A percentile compares a stretch with the other conserved stretches of the same genome.
These are phyloP conservation scores for Pseudodiploospora longispora DNA, from an alignment of 2,329 filamentous ascomycete genomes.

Conservation along the genomic window DNA sequence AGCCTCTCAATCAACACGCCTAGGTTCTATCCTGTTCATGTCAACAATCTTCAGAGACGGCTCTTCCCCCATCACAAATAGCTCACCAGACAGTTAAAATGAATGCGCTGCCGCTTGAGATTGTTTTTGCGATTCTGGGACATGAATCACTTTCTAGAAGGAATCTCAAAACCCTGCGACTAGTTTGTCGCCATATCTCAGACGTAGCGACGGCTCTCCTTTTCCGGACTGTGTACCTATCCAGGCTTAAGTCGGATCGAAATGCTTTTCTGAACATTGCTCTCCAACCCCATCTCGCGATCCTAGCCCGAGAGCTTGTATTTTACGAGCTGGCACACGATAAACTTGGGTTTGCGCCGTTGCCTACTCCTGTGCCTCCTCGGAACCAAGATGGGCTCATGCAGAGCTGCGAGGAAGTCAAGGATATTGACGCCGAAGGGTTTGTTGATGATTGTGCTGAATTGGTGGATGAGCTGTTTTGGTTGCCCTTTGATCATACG, in stretches of 20 bases:
- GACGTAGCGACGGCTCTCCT: neutral
- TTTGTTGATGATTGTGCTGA: neutral
- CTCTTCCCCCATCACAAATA: no score
- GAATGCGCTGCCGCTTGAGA: no score
- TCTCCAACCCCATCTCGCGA: neutral
- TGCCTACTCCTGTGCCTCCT: neutral
- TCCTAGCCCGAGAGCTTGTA: neutral
- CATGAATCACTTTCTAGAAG: no score
- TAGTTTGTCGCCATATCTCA: neutral
- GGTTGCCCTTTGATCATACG: neutral
- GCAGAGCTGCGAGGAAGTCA: neutral
- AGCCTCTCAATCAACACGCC: no score
- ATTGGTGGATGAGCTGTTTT: neutral
- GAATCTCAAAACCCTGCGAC: neutral
- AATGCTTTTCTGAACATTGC: neutral
- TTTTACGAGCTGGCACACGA: neutral
- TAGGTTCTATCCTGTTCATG: no score
- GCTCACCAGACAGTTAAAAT: no score
- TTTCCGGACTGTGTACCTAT: neutral
- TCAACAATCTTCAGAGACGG: no score
- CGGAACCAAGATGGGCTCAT: neutral
- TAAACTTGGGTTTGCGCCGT: neutral
- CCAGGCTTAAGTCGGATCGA: neutral
- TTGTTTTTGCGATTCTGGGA: no score
- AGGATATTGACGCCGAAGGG: neutral